Evolutionary conservation across 1,139 yeast genomes (phyloP).

Genomic region (Debaryomycetaceae sp.): DNA sequence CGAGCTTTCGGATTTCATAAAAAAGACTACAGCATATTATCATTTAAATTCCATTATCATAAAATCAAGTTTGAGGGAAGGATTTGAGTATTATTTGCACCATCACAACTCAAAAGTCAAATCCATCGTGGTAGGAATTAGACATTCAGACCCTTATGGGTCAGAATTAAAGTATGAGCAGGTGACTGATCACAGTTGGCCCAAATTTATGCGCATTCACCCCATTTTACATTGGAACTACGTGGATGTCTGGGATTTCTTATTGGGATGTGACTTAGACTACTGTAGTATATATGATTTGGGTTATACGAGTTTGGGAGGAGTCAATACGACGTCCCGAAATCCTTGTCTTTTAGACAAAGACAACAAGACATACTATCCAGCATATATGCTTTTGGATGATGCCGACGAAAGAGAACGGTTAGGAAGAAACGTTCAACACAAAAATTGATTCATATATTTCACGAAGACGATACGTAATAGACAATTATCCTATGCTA

Average conservation of each 20-base stretch:
- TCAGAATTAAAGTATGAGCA: slow-evolving; percentile 51
- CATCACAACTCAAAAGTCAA: slow-evolving; percentile 42
- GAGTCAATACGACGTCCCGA: slow-evolving; percentile 57
- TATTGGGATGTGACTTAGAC: slow-evolving; percentile 45
- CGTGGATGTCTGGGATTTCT: slow-evolving; percentile 71
- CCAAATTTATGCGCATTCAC: slow-evolving; percentile 71
- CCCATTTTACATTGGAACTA: slow-evolving; percentile 84
- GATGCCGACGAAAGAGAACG: slow-evolving; percentile 58
- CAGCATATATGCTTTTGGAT: slow-evolving; percentile 64
- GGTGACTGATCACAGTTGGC: slow-evolving; percentile 83
- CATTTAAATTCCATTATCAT: slow-evolving; percentile 44
- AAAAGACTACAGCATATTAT: slow-evolving; percentile 37
- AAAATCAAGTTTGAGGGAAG: slow-evolving; percentile 54
- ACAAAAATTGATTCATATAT: slow-evolving; percentile 1
- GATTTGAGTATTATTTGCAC: slow-evolving; percentile 57
- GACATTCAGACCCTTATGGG: slow-evolving; percentile 80
- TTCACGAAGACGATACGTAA: slow-evolving; percentile 1
- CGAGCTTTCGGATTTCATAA: slow-evolving; percentile 50
- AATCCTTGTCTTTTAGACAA: slow-evolving; percentile 54
- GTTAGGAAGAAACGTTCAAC: slow-evolving; percentile 23
- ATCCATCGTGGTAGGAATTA: slow-evolving; percentile 76
- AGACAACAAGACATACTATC: slow-evolving; percentile 36
- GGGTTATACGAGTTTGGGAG: slow-evolving; percentile 85
- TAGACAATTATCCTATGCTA: slow-evolving; percentile 8
- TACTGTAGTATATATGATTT: slow-evolving; percentile 71